Conservation (phyloP, 495 filamentous ascomycete species). For the Xylaria flabelliformis region DNA sequence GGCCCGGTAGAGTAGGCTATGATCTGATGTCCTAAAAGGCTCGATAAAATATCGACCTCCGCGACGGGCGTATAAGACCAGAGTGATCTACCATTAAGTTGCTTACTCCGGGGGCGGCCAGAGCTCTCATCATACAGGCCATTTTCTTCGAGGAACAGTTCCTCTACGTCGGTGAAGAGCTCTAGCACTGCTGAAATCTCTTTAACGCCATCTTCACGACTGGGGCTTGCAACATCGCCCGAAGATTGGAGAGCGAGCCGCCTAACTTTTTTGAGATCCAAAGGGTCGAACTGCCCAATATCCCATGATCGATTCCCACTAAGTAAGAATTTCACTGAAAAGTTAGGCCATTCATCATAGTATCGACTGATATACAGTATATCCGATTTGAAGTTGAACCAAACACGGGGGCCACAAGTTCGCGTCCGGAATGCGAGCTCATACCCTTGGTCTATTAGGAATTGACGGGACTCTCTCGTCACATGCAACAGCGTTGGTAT, state of each 20-base stretch:
- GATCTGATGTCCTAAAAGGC: background rate
- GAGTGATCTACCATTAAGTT: background rate
- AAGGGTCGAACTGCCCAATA: conserved; percentile 14
- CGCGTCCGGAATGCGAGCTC: conserved; percentile 29
- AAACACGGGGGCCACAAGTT: conserved; percentile 19
- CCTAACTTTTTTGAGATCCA: conserved; percentile 17
- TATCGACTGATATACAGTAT: conserved; percentile 15
- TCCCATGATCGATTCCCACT: conserved; percentile 11
- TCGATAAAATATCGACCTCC: background rate
- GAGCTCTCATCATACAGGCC: background rate
- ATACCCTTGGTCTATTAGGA: conserved; percentile 26
- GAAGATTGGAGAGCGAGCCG: conserved; percentile 7
- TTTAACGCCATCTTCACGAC: background rate
- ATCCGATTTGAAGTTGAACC: conserved; percentile 30
- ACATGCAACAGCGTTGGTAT: conserved; percentile 31
- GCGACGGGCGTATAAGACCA: conserved; percentile 6
- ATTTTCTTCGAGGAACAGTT: conserved; percentile 4
- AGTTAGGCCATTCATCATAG: background rate
- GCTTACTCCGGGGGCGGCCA: background rate
- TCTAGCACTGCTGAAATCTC: background rate
- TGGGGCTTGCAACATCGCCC: background rate
- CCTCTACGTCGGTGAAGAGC: conserved; percentile 12
- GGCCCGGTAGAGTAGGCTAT: background rate
- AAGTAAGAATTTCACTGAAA: background rate
- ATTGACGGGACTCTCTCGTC: conserved; percentile 26